A percentile compares a stretch with the other conserved stretches of the same genome.
Conservation (phyloP, 768 basidiomycete species). For the Podaxis mareebaensis region DNA sequence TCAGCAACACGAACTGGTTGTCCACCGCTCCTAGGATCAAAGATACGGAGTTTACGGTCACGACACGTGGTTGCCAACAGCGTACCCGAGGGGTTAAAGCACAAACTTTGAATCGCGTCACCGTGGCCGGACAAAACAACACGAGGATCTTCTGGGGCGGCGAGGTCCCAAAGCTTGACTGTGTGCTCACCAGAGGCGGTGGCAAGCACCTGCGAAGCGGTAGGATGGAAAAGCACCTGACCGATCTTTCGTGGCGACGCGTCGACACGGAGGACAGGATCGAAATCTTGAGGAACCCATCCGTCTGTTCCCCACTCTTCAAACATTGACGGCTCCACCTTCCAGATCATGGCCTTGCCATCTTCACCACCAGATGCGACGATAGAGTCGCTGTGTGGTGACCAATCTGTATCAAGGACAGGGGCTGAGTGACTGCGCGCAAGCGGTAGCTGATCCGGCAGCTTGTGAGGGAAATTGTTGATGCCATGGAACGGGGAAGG, state of each 20-base stretch:
- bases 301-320: constrained; percentile 84
- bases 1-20: constrained; percentile 84
- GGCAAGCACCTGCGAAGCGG: constrained; percentile 84
- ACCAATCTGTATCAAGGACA: constrained; percentile 96
- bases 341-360: constrained; percentile 91
- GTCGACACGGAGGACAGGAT: constrained; percentile 80
- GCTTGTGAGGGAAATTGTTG: constrained; percentile 65
- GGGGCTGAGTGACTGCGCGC: constrained; percentile 83
- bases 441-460: constrained; percentile 91
- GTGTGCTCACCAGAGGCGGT: constrained; percentile 80
- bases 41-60: constrained; percentile 89
- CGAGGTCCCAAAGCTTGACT: constrained; percentile 91
- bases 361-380: constrained; percentile 95
- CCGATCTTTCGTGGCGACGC: constrained; percentile 88
- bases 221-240: constrained; percentile 93
- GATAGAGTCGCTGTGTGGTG: constrained; percentile 87
- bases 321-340: constrained; percentile 66
- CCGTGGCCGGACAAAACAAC: constrained; percentile 70
- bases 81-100: constrained; percentile 81
- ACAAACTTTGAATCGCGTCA: constrained; percentile 84
- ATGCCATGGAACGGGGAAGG: constrained; percentile 66
- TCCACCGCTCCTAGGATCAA: constrained; percentile 82
- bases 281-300: constrained; percentile 83
- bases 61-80: constrained; percentile 87
- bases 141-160: constrained; percentile 64